Base-by-base conservation (phyloP, 2,329 filamentous ascomycete genomes). In the Fusarium goolgardi region DNA sequence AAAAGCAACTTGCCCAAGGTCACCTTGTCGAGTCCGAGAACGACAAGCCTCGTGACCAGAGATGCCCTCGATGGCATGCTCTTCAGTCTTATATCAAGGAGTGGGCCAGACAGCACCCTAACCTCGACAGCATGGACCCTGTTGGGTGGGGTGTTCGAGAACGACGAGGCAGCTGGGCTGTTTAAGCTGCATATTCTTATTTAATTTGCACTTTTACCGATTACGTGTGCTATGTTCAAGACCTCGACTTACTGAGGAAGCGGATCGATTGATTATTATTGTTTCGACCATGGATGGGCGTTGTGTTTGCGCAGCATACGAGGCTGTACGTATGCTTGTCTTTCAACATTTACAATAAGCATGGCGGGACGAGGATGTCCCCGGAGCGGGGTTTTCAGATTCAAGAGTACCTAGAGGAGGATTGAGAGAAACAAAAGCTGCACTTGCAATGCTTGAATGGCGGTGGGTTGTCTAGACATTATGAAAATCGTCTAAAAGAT, bases 101-200 rank as follows among this genome's bases (percentile, higher is more conserved):
- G 77, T 98, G 95, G 95, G 94, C 91, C 25, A 85, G 91, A 58
- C 94, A 97, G 78, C 92, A 96, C 76, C 93, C 94, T 7, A 85
- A 88, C 65, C 88, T 96, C 78, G 84, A 88, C 70, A 82, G 83
- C 58, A 83, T 87, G 66, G 84, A 84, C 55, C 82, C 86, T 5
- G 79, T 87, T 67, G 86, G 86, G 6, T 93, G 91, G 91, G 91
- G 91, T 15, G 86, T 91, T 47, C 81, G 84, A 56, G 88, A 88
- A 63, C 80, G 89, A 62, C 81, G 87, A 75, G 91, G 91, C 57
- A 93, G 90, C 72, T 94, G 91, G 91, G 91, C 90, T 41, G 85
- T 91, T 59, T 91, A 47, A 70, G 58, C 41, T 51, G 49, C 52
- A 45, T 53, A 35, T 55, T 34, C 29, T 25, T 10, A 11, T 52